A percentile compares a stretch with the other conserved stretches of the same genome.
Conservation (phyloP, 2,329 filamentous ascomycete genomes). For the Biscogniauxia sp. region DNA sequence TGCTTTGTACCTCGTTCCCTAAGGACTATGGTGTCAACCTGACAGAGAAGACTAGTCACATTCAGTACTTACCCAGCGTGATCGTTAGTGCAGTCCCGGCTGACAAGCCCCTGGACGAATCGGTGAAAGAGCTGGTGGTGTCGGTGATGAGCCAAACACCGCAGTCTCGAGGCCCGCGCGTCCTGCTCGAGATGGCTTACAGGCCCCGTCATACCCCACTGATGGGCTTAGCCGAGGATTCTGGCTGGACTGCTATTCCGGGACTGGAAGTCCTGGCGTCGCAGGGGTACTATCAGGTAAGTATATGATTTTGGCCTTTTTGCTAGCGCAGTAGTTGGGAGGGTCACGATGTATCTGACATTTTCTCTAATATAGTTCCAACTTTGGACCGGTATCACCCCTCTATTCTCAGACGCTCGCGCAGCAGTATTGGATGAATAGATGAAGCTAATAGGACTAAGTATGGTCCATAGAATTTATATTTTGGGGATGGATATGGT, state of each 20-base stretch:
- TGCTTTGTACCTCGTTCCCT: conserved; percentile 72
- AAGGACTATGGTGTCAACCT: conserved; percentile 66
- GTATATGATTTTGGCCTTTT: conserved; percentile 26
- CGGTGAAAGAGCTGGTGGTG: conserved; percentile 64
- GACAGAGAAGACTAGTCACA: conserved; percentile 47
- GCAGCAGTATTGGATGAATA: conserved; percentile 51
- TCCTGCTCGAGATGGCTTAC: conserved; percentile 95
- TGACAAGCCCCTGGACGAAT: conserved; percentile 74
- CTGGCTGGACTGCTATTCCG: conserved; percentile 79
- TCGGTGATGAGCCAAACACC: conserved; percentile 45
- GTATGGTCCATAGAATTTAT: neutral
- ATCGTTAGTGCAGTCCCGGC: conserved; percentile 90
- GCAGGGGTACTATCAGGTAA: conserved; percentile 84
- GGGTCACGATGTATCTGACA: neutral
- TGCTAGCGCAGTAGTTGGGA: neutral
- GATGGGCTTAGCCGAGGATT: conserved; percentile 77
- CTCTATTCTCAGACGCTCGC: conserved; percentile 68
- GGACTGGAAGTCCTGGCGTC: conserved; percentile 86
- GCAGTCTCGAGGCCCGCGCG: conserved; percentile 41
- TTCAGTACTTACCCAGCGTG: conserved; percentile 58
- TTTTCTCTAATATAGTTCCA: conserved; percentile 56
- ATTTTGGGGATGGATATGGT: no score
- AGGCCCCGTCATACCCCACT: conserved; percentile 80
- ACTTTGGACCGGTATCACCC: conserved; percentile 79
- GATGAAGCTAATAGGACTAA: neutral